These are phyloP conservation scores for Lecanicillium sp. DNA, from an alignment of 2,329 filamentous ascomycete species.

Conservation along the genomic window DNA sequence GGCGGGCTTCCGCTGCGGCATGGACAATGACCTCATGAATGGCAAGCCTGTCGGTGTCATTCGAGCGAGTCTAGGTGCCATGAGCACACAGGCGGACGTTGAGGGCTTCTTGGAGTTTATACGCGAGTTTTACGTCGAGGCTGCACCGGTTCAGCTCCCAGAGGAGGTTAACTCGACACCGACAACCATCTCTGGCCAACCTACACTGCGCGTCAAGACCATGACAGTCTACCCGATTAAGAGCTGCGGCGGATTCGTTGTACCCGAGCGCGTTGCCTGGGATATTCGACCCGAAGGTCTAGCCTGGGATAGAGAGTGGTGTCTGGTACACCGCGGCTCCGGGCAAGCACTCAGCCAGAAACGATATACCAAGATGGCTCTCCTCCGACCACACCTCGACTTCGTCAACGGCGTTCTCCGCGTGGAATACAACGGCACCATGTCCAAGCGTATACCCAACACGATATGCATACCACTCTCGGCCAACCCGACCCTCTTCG, in stretches of 20 bases:
- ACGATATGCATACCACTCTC: conserved; percentile 55
- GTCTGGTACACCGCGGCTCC: conserved; percentile 79
- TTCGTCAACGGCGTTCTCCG: conserved; percentile 58
- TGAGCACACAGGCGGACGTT: conserved; percentile 75
- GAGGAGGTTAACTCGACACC: background rate
- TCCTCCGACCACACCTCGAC: conserved; percentile 70
- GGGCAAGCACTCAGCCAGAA: conserved; percentile 84
- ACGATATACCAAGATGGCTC: conserved; percentile 76
- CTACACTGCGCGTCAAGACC: conserved; percentile 41
- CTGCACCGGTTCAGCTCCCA: background rate
- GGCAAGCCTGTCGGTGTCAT: conserved; percentile 86
- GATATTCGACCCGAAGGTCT: conserved; percentile 74
- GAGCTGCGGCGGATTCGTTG: conserved; percentile 73
- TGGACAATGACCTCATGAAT: conserved; percentile 70
- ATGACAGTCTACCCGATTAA: conserved; percentile 87
- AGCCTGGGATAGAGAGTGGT: conserved; percentile 96
- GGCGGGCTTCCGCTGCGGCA: conserved; percentile 75
- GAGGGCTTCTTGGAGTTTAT: conserved; percentile 64
- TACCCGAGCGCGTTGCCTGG: conserved; percentile 62
- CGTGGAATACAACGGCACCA: conserved; percentile 42
- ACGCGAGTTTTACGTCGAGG: conserved; percentile 53
- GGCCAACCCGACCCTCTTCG: conserved; percentile 53
- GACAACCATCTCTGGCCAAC: background rate
- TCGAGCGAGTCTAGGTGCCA: conserved; percentile 78
- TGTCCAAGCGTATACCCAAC: background rate